Percentiles rank a stretch among this genome's conserved stretches.
Conservation (phyloP, 1,284 basidiomycete species). For the Coniophora puteana region DNA sequence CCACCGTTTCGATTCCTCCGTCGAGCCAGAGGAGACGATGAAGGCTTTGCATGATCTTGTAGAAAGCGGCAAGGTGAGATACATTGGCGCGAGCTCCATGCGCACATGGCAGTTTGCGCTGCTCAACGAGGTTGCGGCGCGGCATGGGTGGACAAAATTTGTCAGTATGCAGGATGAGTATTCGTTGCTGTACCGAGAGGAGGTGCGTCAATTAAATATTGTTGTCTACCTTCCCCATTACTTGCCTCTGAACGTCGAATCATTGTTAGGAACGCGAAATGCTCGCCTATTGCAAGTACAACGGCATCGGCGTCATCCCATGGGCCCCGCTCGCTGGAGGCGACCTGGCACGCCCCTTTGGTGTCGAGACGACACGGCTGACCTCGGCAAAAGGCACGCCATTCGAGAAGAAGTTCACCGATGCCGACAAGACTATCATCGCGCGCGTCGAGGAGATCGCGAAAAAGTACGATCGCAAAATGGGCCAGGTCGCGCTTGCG, state of each 20-base stretch:
- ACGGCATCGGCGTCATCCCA: slow-evolving; percentile 44
- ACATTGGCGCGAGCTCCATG: slow-evolving; percentile 44
- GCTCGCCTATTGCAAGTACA: slow-evolving; percentile 40
- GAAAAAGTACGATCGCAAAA: slow-evolving; percentile 32
- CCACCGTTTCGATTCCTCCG: slow-evolving; percentile 35
- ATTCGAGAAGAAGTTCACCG: slow-evolving; percentile 23
- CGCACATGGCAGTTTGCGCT: slow-evolving; percentile 39
- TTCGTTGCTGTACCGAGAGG: slow-evolving; percentile 39
- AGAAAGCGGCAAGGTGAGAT: slow-evolving; percentile 38
- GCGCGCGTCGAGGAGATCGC: slow-evolving; percentile 39
- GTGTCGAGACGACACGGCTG: slow-evolving; percentile 22
- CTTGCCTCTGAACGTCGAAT: neutral
- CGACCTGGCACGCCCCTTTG: slow-evolving; percentile 34
- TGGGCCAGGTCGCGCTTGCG: slow-evolving; percentile 38
- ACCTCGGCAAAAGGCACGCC: slow-evolving; percentile 21
- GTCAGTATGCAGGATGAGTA: slow-evolving; percentile 39
- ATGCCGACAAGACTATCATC: slow-evolving; percentile 33
- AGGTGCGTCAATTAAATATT: slow-evolving; percentile 15
- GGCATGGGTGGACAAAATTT: slow-evolving; percentile 35
- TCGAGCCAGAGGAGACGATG: slow-evolving; percentile 41
- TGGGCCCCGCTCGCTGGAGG: slow-evolving; percentile 38
- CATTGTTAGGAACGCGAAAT: slow-evolving; percentile 40
- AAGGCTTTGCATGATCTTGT: slow-evolving; percentile 43
- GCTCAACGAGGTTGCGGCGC: slow-evolving; percentile 35
- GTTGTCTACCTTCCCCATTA: neutral